These are phyloP conservation scores for Naegleria gruberi DNA, from an alignment of 208 protist genomes.

Conservation along the genomic window DNA sequence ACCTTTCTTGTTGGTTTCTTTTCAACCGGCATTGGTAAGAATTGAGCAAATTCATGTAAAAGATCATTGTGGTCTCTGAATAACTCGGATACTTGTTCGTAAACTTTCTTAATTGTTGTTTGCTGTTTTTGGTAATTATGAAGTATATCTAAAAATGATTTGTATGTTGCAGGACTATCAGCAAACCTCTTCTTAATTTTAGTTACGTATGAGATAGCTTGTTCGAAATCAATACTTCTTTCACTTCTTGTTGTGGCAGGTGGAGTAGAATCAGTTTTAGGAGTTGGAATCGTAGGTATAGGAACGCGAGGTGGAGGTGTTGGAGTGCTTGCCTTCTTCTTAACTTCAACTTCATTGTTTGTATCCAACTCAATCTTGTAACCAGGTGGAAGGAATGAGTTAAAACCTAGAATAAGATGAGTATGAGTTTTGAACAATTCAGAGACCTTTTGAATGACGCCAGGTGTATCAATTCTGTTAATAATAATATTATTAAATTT, in stretches of 20 bases:
- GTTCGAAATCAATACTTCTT: constrained; percentile 9
- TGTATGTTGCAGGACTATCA: constrained; percentile 54
- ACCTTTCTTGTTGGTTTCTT: neutral
- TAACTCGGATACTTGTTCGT: constrained; percentile 53
- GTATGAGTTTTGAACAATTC: constrained; percentile 60
- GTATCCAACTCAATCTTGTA: constrained; percentile 51
- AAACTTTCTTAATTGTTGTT: constrained; percentile 56
- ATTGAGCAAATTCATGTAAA: constrained; percentile 61
- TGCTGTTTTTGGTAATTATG: constrained; percentile 67
- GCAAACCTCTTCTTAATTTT: constrained; percentile 42
- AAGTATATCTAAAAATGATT: constrained; percentile 66
- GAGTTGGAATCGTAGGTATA: too few relatives aligned
- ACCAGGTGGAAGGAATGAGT: constrained; percentile 67
- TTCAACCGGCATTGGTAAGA: constrained; percentile 46
- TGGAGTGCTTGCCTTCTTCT: constrained; percentile 10
- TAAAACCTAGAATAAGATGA: constrained; percentile 64
- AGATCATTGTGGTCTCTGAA: constrained; percentile 57
- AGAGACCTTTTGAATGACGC: constrained; percentile 64
- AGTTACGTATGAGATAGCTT: constrained; percentile 2
- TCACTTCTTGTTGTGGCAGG: too few relatives aligned
- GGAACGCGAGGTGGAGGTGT: constrained; percentile 3
- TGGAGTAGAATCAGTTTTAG: neutral
- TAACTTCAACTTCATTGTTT: constrained; percentile 19
- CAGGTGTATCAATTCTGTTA: constrained; percentile 58
- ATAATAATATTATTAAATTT: neutral